phyloP scores from a whole-genome alignment of 371 early-diverging fungal genomes.

The Mortierella sp. region DNA sequence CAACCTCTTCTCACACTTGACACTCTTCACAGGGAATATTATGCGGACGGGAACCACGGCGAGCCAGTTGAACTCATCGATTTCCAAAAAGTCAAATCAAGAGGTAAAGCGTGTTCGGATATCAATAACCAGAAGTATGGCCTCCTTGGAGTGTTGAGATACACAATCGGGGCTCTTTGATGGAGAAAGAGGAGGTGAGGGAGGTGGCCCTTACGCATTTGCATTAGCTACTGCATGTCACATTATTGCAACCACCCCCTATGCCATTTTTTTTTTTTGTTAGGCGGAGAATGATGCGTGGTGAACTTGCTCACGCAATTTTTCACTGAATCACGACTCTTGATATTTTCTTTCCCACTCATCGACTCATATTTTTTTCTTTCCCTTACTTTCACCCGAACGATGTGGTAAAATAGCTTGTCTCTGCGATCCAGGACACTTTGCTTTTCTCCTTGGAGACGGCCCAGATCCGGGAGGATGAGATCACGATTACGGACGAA shows the following conservation, averaged over 20 bases:
- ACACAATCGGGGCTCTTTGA: neutral
- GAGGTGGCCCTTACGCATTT: neutral
- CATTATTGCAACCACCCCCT: too few relatives aligned
- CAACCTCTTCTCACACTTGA: conserved; percentile 53
- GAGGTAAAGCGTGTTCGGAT: conserved; percentile 55
- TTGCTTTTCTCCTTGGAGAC: conserved; percentile 54
- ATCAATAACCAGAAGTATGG: neutral
- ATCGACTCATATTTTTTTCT: neutral
- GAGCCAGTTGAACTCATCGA: conserved; percentile 40
- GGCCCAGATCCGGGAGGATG: conserved; percentile 25
- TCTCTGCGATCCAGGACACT: conserved; percentile 64
- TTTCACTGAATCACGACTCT: too few relatives aligned
- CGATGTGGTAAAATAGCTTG: conserved; percentile 56
- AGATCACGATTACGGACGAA: conserved; percentile 32
- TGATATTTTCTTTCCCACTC: neutral
- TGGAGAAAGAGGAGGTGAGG: neutral
- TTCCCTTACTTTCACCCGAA: neutral
- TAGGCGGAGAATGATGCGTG: neutral
- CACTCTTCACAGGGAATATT: conserved; percentile 65
- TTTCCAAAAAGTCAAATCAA: conserved; percentile 59
- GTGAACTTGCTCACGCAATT: too few relatives aligned
- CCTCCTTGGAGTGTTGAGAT: neutral
- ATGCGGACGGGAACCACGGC: conserved; percentile 59
- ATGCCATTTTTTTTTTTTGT: neutral
- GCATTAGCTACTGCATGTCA: too few relatives aligned